Base-by-base conservation (phyloP, 2,329 filamentous ascomycete genomes). In the Cytospora leucostoma region DNA sequence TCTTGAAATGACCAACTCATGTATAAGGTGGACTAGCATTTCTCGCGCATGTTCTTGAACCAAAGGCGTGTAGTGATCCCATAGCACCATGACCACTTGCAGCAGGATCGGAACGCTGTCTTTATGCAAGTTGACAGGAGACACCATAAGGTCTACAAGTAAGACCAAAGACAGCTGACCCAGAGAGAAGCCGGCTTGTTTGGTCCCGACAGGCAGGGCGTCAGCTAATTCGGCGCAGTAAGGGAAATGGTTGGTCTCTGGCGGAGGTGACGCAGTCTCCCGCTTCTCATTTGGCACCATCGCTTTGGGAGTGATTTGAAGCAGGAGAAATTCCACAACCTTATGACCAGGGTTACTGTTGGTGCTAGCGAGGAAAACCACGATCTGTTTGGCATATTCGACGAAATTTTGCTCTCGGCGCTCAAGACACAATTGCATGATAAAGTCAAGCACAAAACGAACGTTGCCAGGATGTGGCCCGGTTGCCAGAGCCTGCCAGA, bases 341-440 rank as follows among this genome's bases (percentile, higher is more conserved):
- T 96, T 96, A 55, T 91, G 89, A 0, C 93, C 93, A 2, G 93
- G 73, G 77, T 90, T 71, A 84, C 79, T 84, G 67, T 80, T 82
- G 0, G 84, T 97, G 68, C 92, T 95, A 0, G 95, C 96, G 6
- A 99, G 76, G 74, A 97, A 98, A 0, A 99, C 96, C 17, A 98
- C 93, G 59, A 99, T 95, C 75, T 99, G 95, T 78, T 98, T 99
- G 6, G 94, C 94, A 72, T 96, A 97, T 70, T 97, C 92, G 61
- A 99, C 94, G 74, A 97, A 99, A 70, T 97, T 98, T 71, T 99
- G 95, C 74, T 99, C 96, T 56, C 94, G 88, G 37, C 94, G 88
- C 71, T 99, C 95, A 12, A 99, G 80, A 70, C 95, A 99, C 5
- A 98, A 84, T 34, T 88, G 88, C 76, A 99, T 98, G 75, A 99